phyloP scores from a whole-genome alignment of 352 stramenopile species.

The Phytophthora hibernalis region DNA sequence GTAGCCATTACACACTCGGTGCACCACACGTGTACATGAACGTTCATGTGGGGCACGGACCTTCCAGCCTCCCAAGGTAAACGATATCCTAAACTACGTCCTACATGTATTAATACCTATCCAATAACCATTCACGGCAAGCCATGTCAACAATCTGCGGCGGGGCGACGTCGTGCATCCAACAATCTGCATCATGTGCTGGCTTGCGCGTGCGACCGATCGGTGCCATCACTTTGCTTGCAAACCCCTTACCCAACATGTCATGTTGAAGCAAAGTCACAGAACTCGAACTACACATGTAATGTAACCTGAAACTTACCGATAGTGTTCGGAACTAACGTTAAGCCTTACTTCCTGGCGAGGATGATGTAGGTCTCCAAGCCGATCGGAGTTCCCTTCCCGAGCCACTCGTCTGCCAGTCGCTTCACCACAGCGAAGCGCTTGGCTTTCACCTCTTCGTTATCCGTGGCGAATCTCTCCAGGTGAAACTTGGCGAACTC shows the following conservation, averaged over 20 bases:
- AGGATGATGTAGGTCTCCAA: constrained; percentile 67
- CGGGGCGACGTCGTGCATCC: constrained; percentile 6
- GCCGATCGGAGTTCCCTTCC: constrained; percentile 55
- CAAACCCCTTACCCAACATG: constrained; percentile 28
- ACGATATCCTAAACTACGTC: too few species aligned
- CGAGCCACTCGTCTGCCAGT: constrained; percentile 57
- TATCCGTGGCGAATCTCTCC: constrained; percentile 33
- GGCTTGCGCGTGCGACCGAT: constrained; percentile 5
- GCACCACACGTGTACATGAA: too few species aligned
- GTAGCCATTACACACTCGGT: too few species aligned
- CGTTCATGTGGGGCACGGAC: too few species aligned
- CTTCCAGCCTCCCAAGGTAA: too few species aligned
- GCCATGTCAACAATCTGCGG: constrained; percentile 2
- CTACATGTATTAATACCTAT: too few species aligned
- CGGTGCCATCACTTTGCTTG: constrained; percentile 19
- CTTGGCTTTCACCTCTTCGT: constrained; percentile 38
- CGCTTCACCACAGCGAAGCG: constrained; percentile 43
- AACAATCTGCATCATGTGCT: too few species aligned
- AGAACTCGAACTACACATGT: constrained; percentile 4
- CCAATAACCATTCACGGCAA: neutral
- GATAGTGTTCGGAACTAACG: constrained; percentile 1
- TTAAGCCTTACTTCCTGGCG: constrained; percentile 45
- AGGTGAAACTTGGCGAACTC: constrained; percentile 52
- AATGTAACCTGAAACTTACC: constrained; percentile 4
- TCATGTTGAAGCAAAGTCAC: constrained; percentile 26